Conservation (phyloP, 1,139 yeast genomes). For the Yamadazyma pseudoaaseri region DNA sequence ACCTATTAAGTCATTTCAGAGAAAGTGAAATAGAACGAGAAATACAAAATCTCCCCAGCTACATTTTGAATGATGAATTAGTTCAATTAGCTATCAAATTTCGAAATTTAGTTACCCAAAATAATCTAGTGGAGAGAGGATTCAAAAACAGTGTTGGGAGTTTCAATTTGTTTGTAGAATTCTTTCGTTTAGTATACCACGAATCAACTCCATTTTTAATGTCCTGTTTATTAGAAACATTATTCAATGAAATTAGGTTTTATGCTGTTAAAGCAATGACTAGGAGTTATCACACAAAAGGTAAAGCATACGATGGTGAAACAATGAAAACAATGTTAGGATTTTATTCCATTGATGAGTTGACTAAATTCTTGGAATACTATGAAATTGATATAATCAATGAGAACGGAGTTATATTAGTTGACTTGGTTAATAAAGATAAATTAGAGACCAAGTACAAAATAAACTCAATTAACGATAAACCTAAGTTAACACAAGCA, state of each 20-base stretch:
- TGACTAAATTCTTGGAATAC: conserved; percentile 57
- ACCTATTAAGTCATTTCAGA: conserved; percentile 71
- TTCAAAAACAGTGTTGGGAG: conserved; percentile 58
- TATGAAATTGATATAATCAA: conserved; percentile 56
- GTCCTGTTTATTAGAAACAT: conserved; percentile 76
- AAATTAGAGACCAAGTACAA: conserved; percentile 44
- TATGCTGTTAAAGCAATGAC: conserved; percentile 72
- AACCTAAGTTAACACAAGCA: conserved; percentile 55
- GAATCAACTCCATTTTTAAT: conserved; percentile 63
- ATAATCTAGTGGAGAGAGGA: conserved; percentile 60
- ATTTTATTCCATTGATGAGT: conserved; percentile 57
- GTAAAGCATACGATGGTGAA: conserved; percentile 58
- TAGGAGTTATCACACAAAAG: conserved; percentile 65
- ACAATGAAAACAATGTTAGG: conserved; percentile 56
- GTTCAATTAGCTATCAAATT: conserved; percentile 73
- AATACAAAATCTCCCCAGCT: conserved; percentile 63
- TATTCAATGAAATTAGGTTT: conserved; percentile 75
- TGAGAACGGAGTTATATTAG: conserved; percentile 30
- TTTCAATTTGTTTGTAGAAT: conserved; percentile 58
- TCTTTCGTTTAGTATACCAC: conserved; percentile 56
- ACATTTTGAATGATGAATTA: conserved; percentile 51
- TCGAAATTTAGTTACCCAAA: conserved; percentile 65
- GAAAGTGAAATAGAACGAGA: conserved; percentile 86
- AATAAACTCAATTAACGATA: conserved; percentile 40
- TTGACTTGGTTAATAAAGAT: conserved; percentile 58